A percentile compares a stretch with the other conserved stretches of the same genome.
These are phyloP conservation scores for Trichoderma sp. DNA, from an alignment of 2,329 filamentous ascomycete species.

Conservation along the genomic window DNA sequence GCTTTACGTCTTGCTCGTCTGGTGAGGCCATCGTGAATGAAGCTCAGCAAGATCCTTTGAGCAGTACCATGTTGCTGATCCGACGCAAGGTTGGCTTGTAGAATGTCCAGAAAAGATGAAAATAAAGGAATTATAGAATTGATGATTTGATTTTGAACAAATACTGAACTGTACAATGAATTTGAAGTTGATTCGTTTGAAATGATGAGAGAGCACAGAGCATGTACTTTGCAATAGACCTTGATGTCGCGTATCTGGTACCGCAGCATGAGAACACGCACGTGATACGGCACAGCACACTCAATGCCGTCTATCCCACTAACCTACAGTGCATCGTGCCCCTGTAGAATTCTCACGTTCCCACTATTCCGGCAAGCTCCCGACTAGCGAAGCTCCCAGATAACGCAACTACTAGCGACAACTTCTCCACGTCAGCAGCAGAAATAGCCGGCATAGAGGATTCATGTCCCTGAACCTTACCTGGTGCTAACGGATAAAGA, in stretches of 20 bases:
- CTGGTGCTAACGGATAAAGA: background rate
- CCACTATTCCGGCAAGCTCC: background rate
- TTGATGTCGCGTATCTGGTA: background rate
- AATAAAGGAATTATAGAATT: too few species aligned
- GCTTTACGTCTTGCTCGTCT: slow-evolving; percentile 11
- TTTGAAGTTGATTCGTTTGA: background rate
- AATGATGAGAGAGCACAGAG: background rate
- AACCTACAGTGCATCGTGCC: background rate
- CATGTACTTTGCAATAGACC: background rate
- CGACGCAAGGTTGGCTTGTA: background rate
- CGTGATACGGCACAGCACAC: background rate
- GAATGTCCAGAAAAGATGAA: background rate
- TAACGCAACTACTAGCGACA: background rate
- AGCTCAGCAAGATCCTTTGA: background rate
- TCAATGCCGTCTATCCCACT: background rate
- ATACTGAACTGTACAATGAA: background rate
- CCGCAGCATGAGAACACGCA: background rate
- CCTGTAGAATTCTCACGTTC: background rate
- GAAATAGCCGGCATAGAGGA: background rate
- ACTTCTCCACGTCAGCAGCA: background rate
- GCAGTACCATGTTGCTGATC: background rate
- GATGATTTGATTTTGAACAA: too few species aligned
- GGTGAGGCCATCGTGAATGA: slow-evolving; percentile 2
- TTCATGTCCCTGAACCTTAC: background rate
- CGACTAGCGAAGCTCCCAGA: background rate